phyloP scores from a whole-genome alignment of 306 rosid genomes.

The Malus fusca region DNA sequence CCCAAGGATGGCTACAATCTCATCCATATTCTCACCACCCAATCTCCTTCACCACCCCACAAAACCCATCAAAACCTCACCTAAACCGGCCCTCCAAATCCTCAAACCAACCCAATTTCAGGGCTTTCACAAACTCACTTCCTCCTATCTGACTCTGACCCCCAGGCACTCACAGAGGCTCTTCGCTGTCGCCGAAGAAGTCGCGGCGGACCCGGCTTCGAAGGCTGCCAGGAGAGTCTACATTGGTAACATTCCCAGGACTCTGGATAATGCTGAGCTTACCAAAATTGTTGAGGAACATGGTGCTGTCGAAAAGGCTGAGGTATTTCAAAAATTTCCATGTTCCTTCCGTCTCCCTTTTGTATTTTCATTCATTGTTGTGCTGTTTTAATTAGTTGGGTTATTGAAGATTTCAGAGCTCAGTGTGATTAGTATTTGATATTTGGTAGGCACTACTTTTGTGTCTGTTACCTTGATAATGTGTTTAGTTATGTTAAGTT shows the following conservation, averaged over 20 bases:
- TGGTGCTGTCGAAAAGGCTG: slow-evolving; percentile 79
- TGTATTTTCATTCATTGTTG: neutral
- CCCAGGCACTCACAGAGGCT: slow-evolving; percentile 18
- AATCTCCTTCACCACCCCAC: slow-evolving; percentile 36
- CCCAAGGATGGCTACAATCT: slow-evolving; percentile 52
- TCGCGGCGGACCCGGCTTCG: slow-evolving; percentile 32
- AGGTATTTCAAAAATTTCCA: slow-evolving; percentile 27
- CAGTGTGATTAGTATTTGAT: neutral
- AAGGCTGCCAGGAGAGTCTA: slow-evolving; percentile 62
- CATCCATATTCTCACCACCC: slow-evolving; percentile 36
- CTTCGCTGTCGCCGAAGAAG: slow-evolving; percentile 54
- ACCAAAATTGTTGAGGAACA: slow-evolving; percentile 61
- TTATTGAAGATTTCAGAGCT: neutral
- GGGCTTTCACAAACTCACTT: slow-evolving; percentile 15
- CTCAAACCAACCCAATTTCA: slow-evolving; percentile 22
- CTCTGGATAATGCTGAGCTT: slow-evolving; percentile 55
- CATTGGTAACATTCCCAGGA: slow-evolving; percentile 84
- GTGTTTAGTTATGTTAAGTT: neutral
- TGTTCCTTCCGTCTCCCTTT: neutral
- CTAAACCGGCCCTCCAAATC: slow-evolving; percentile 24
- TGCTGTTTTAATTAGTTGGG: neutral
- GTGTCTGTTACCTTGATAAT: neutral
- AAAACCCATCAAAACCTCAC: slow-evolving; percentile 23
- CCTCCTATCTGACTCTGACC: slow-evolving; percentile 9
- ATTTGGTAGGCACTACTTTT: neutral